Evolutionary conservation across 331 rosid genomes (phyloP).

Genomic region (Quercus lobata): DNA sequence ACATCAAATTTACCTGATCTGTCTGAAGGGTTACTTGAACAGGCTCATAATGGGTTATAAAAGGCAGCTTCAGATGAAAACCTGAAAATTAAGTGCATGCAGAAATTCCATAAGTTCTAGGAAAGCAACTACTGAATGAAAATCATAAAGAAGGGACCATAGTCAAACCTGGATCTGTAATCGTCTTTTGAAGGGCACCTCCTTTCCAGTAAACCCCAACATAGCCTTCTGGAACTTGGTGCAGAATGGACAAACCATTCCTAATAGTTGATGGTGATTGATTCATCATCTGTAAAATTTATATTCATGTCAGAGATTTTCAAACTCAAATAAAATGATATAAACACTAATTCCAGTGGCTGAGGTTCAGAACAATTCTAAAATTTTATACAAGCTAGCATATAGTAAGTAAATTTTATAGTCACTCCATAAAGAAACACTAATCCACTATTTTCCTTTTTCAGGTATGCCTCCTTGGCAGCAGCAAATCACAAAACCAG

Average conservation of each 20-base stretch:
- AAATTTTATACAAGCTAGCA: too few species aligned
- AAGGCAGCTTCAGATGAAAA: constrained; percentile 82
- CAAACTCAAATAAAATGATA: too few species aligned
- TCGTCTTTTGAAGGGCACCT: constrained; percentile 78
- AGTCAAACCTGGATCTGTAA: constrained; percentile 72
- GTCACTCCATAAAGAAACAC: too few species aligned
- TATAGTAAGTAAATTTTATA: too few species aligned
- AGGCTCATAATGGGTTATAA: constrained; percentile 75
- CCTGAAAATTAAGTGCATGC: constrained; percentile 39
- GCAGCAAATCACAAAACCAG: too few species aligned
- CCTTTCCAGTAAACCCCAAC: constrained; percentile 98
- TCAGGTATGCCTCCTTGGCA: too few species aligned
- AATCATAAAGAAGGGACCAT: neutral
- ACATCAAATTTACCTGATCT: constrained; percentile 45
- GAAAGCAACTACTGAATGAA: neutral
- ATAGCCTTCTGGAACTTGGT: constrained; percentile 98
- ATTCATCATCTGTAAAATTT: too few species aligned
- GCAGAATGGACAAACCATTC: constrained; percentile 48
- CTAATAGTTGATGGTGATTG: neutral
- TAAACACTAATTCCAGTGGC: too few species aligned
- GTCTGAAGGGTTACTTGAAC: constrained; percentile 95
- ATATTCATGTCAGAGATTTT: too few species aligned
- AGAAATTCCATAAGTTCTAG: neutral
- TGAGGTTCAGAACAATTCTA: too few species aligned
- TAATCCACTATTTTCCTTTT: too few species aligned